Evolutionary conservation across 78 protist genomes (phyloP), one percentile per base, ranked within the genome.

Genomic region (Paratrimastix pyriformis): DNA sequence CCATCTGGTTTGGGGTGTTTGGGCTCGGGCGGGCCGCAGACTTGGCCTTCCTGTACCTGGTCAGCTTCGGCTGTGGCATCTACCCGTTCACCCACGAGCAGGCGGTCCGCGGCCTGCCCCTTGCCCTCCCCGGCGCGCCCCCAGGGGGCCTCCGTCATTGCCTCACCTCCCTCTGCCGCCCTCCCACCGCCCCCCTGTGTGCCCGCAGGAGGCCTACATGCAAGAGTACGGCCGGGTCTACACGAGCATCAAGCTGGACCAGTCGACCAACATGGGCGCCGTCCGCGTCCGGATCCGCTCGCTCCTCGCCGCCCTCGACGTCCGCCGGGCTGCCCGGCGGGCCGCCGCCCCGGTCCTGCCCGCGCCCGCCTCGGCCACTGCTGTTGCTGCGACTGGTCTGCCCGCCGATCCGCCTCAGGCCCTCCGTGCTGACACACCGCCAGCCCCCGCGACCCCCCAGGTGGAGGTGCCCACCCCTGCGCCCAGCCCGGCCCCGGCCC

Each of bases 231-330:
- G 70, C 6, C 18, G 30, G 75, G 37, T 60, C 40, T 75, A 75
- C 46, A 75, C 79, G 4, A 3, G 3, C 1, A n/a, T 75, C 42
- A 75, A 75, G 79, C 64, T 75, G 6, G 79, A 75, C 70, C 68
- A 75, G 66, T 38, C 58, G 21, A 6, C 24, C 40, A 75, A 75
- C 66, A 33, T 57, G 30, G 79, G 79, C 40, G 70, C 79, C 32
- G 79, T 35, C 26, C 1, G 40, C 1, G 58, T 75, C 38, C 38
- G 79, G 42, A 1, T 57, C 38, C n/a, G 79, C 30, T 75, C 79
- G 29, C 66, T 75, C 33, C 13, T 75, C 8, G 72, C 79, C 3
- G 79, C 79, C 43, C 3, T 75, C 35, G 32, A n/a, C n/a, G 57
- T 52, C 35, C 57, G n/a, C n/a, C n/a, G n/a, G n/a, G n/a, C n/a